Evolutionary conservation across 352 stramenopile genomes (phyloP).

Genomic region (Phytophthora hybrid): DNA sequence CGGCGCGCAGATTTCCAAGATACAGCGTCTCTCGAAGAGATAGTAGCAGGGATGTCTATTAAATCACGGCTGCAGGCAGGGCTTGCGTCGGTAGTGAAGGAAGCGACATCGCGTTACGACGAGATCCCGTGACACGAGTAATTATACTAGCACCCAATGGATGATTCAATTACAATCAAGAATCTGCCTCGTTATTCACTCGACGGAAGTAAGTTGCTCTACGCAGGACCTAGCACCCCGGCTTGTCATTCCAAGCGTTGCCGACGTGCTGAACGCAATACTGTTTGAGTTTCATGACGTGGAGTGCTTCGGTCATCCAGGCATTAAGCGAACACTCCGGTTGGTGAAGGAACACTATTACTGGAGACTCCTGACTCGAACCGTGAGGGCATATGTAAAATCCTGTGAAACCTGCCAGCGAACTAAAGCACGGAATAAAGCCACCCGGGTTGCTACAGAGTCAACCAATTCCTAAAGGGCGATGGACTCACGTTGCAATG

Average conservation of each 20-base stretch:
- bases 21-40: background rate
- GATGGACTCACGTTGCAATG: constrained; percentile 19
- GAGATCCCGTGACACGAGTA: background rate
- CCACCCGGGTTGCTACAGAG: background rate
- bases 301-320: background rate
- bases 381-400: background rate
- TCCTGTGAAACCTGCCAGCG: background rate
- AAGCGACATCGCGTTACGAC: background rate
- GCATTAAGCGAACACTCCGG: background rate
- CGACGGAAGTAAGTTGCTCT: background rate
- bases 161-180: too few relatives aligned
- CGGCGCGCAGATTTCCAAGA: background rate
- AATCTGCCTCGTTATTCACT: background rate
- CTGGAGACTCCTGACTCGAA: background rate
- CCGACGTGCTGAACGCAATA: background rate
- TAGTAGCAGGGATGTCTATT: too few relatives aligned
- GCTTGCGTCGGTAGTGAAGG: background rate
- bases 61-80: too few relatives aligned
- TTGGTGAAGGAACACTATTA: background rate
- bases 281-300: background rate
- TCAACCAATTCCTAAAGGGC: constrained; percentile 8
- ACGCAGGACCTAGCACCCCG: background rate
- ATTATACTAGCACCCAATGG: too few relatives aligned
- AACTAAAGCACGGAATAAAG: background rate
- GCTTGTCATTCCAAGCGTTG: background rate